phyloP scores from a whole-genome alignment of 345 rosid genomes.

The Eucalyptus fibrosa region DNA sequence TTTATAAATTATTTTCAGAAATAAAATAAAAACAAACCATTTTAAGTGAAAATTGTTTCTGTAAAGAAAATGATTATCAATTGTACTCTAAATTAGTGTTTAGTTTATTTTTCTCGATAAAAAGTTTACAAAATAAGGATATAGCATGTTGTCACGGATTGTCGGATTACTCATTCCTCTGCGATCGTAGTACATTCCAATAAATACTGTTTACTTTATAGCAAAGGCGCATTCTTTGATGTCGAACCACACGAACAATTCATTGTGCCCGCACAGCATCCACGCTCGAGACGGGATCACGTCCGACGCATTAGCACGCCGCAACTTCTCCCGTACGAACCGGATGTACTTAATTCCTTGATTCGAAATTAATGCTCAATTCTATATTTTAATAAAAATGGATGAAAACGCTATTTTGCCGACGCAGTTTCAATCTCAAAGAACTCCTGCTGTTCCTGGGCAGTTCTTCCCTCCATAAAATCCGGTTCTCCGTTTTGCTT shows the following conservation, averaged over 20 bases:
- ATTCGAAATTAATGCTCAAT: background rate
- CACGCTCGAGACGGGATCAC: background rate
- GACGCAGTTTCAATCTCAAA: background rate
- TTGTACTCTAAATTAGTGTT: accelerated
- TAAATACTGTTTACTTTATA: background rate
- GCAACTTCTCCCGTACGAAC: background rate
- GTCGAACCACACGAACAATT: background rate
- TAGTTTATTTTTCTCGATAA: background rate
- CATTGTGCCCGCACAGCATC: background rate
- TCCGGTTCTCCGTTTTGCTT: background rate
- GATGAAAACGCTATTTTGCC: background rate
- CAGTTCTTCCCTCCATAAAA: background rate
- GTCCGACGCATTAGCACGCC: background rate
- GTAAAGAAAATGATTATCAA: accelerated
- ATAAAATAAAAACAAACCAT: no score
- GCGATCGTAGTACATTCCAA: accelerated
- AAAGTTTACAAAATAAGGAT: background rate
- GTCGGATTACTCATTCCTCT: background rate
- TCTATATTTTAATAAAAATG: background rate
- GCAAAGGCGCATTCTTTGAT: background rate
- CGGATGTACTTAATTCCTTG: background rate
- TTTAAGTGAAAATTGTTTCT: accelerated
- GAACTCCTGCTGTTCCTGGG: background rate
- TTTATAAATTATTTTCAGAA: accelerated
- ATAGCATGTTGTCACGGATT: background rate